Conservation (phyloP, 2,329 filamentous ascomycete genomes). For the Teratosphaeriaceae sp. region DNA sequence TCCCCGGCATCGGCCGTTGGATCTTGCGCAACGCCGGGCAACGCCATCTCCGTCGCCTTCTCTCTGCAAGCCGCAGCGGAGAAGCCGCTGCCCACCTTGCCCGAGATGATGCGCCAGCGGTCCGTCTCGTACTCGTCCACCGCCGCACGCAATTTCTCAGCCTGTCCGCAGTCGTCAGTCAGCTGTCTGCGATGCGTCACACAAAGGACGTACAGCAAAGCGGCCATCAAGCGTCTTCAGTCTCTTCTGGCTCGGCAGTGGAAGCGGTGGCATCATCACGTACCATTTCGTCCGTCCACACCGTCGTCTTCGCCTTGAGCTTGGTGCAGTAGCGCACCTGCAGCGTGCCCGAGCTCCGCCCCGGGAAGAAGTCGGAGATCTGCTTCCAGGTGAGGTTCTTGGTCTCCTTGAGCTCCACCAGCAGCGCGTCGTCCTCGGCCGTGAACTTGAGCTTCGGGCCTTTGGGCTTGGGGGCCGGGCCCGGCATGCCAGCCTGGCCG, state of each 20-base stretch:
- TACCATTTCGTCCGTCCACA: conserved; percentile 92
- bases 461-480: conserved; percentile 70
- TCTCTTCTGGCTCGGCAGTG: not conserved
- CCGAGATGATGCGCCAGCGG: conserved; percentile 86
- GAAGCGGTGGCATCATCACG: conserved; percentile 1
- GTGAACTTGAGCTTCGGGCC: conserved; percentile 94
- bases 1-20: not conserved
- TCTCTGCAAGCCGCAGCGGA: conserved; percentile 83
- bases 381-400: conserved; percentile 96
- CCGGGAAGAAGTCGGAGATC: conserved; percentile 93
- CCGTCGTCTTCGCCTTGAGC: conserved; percentile 84
- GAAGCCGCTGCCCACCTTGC: conserved; percentile 85
- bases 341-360: conserved; percentile 79
- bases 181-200: conserved; percentile 7
- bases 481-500: conserved; percentile 79
- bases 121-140: conserved; percentile 84
- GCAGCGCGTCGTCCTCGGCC: conserved; percentile 77
- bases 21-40: not conserved
- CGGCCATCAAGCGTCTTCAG: not conserved
- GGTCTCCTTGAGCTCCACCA: conserved; percentile 89
- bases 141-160: conserved; percentile 68
- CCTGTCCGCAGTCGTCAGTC: conserved; percentile 45
- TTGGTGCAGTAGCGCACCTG: conserved; percentile 95
- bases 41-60: conserved; percentile 52
- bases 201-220: conserved; percentile 5